Conservation (phyloP, 108 stramenopile genomes). For the Cyclotella kingstonii region DNA sequence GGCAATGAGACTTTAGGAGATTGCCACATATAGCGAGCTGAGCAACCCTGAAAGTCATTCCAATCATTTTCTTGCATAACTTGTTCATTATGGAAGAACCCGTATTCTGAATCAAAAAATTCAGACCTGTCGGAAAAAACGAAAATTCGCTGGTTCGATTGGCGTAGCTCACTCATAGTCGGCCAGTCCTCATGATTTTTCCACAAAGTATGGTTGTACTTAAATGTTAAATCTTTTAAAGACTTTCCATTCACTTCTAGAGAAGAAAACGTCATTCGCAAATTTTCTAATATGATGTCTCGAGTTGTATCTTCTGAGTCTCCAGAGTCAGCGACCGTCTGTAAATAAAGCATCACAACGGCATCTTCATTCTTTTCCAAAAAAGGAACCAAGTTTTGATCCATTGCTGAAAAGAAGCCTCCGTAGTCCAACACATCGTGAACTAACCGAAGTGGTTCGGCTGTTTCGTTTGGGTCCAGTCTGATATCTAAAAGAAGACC, state of each 20-base stretch:
- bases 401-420: slow-evolving; percentile 12
- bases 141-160: slow-evolving; percentile 24
- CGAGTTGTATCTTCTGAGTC: slow-evolving; percentile 5
- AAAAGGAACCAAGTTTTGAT: slow-evolving; percentile 20
- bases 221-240: slow-evolving; percentile 24
- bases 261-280: slow-evolving; percentile 3
- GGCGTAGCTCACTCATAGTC: slow-evolving; percentile 15
- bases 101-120: slow-evolving; percentile 2
- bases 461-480: neutral
- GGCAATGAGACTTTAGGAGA: slow-evolving; percentile 13
- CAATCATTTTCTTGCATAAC: slow-evolving; percentile 28
- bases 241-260: slow-evolving; percentile 16
- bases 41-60: slow-evolving; percentile 15
- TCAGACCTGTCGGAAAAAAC: slow-evolving; percentile 19
- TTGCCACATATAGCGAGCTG: slow-evolving; percentile 15
- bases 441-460: slow-evolving; percentile 7
- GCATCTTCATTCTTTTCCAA: slow-evolving; percentile 29
- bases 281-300: slow-evolving; percentile 7
- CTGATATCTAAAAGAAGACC: slow-evolving; percentile 18
- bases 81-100: slow-evolving; percentile 18
- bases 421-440: slow-evolving; percentile 22
- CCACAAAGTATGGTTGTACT: slow-evolving; percentile 13
- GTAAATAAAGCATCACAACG: slow-evolving; percentile 13
- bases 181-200: slow-evolving; percentile 22
- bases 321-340: slow-evolving; percentile 14